Conservation (phyloP, 148 eudicot species). For the Polygonum maritimum region DNA sequence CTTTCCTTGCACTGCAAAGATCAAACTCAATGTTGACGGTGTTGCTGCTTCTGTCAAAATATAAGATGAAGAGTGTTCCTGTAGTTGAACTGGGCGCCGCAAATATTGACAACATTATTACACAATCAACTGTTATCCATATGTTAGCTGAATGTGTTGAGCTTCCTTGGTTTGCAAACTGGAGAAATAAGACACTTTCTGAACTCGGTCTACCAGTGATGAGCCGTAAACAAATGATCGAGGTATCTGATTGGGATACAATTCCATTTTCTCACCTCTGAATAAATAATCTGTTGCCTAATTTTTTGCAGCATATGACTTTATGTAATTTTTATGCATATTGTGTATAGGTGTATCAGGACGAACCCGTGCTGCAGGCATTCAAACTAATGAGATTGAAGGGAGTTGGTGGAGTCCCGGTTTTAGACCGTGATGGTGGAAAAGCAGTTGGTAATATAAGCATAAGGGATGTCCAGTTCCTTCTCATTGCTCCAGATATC, state of each 20-base stretch:
- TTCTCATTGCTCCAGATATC: conserved; percentile 73
- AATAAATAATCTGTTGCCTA: neutral
- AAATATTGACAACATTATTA: conserved; percentile 72
- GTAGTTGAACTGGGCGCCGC: conserved; percentile 67
- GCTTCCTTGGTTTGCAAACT: conserved; percentile 86
- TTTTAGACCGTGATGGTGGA: conserved; percentile 54
- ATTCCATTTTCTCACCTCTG: neutral
- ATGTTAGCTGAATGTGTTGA: conserved; percentile 93
- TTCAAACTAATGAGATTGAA: conserved; percentile 78
- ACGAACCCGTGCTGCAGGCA: conserved; percentile 89
- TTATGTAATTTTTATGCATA: neutral
- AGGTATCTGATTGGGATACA: conserved; percentile 26
- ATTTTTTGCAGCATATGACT: neutral
- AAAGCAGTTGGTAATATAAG: conserved; percentile 92
- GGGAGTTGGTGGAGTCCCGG: conserved; percentile 82
- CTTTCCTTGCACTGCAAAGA: conserved; percentile 87
- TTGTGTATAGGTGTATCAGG: conserved; percentile 52
- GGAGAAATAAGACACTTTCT: conserved; percentile 64
- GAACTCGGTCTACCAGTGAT: conserved; percentile 86
- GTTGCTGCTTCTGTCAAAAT: conserved; percentile 75
- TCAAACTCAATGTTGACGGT: conserved; percentile 83
- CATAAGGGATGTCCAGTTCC: conserved; percentile 85
- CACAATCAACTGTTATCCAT: conserved; percentile 90
- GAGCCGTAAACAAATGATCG: conserved; percentile 39
- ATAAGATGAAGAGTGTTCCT: conserved; percentile 95